Percentiles rank a stretch among this genome's conserved stretches.
phyloP scores from a whole-genome alignment of 306 rosid species.

The Sicyos baderoa region DNA sequence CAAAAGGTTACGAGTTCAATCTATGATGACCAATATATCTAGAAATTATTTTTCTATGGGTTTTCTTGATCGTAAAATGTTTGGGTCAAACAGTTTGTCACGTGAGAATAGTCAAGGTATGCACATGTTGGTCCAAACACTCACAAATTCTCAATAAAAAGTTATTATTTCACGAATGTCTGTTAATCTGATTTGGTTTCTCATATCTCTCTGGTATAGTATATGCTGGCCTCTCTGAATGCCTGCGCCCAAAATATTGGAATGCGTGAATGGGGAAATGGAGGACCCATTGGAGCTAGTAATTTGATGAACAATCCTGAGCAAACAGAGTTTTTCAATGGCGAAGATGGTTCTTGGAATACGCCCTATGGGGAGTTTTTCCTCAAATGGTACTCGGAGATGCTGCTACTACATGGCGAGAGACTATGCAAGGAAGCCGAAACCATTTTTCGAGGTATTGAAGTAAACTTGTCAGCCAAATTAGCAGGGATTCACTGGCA shows the following conservation, averaged over 20 bases:
- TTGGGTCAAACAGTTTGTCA: no score
- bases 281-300: constrained; percentile 54
- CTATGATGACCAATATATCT: no score
- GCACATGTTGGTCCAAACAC: no score
- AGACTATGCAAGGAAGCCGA: constrained; percentile 74
- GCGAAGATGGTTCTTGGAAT: constrained; percentile 53
- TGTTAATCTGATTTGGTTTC: constrained; percentile 23
- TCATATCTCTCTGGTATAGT: constrained; percentile 32
- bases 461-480: constrained; percentile 54
- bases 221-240: constrained; percentile 73
- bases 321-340: constrained; percentile 41
- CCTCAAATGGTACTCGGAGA: constrained; percentile 78
- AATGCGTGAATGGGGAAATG: constrained; percentile 68
- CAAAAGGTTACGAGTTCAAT: no score
- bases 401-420: constrained; percentile 79
- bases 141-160: no score
- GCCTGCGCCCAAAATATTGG: constrained; percentile 65
- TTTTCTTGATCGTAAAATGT: no score
- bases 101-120: no score
- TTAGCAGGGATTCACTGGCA: constrained; percentile 72
- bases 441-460: constrained; percentile 63
- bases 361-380: constrained; percentile 59
- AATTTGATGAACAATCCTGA: constrained; percentile 48
- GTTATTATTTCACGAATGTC: neutral
- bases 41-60: no score